phyloP scores from a whole-genome alignment of 2,329 filamentous ascomycete species.

The Tolypocladium ophioglossoides region DNA sequence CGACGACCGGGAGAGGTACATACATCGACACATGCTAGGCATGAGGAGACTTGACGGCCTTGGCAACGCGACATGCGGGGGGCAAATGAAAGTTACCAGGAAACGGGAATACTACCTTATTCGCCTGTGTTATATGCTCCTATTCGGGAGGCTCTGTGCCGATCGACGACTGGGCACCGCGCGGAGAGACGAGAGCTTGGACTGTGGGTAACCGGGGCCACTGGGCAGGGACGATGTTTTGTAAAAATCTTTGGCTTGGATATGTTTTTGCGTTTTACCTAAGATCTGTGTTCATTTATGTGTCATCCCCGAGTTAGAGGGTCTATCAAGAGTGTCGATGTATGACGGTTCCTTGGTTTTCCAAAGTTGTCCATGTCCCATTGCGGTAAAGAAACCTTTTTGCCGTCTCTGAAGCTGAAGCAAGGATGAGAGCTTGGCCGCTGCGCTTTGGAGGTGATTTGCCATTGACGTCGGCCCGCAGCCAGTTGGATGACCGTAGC shows the following conservation, averaged over 20 bases:
- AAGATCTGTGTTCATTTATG: background rate
- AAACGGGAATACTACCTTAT: background rate
- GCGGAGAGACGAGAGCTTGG: background rate
- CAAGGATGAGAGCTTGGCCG: too few relatives aligned
- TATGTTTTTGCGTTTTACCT: background rate
- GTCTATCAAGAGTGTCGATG: background rate
- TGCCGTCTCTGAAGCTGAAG: too few relatives aligned
- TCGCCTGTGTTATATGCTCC: background rate
- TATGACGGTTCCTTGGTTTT: background rate
- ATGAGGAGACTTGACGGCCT: background rate
- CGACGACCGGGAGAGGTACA: background rate
- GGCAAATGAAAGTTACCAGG: background rate
- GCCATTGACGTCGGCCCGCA: background rate
- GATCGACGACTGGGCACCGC: background rate
- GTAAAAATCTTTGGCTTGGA: slow-evolving; percentile 4
- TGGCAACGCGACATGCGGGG: background rate
- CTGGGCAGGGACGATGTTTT: background rate
- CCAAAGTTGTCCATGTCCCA: too few relatives aligned
- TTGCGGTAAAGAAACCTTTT: background rate
- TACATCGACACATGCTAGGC: background rate
- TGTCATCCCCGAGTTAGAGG: background rate
- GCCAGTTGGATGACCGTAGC: background rate
- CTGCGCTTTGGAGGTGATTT: background rate
- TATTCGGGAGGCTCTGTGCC: background rate
- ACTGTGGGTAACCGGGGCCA: background rate